Percentiles rank a stretch among this genome's conserved stretches.
Conservation (phyloP, 495 filamentous ascomycete species). For the Schizothecium vesticola region DNA sequence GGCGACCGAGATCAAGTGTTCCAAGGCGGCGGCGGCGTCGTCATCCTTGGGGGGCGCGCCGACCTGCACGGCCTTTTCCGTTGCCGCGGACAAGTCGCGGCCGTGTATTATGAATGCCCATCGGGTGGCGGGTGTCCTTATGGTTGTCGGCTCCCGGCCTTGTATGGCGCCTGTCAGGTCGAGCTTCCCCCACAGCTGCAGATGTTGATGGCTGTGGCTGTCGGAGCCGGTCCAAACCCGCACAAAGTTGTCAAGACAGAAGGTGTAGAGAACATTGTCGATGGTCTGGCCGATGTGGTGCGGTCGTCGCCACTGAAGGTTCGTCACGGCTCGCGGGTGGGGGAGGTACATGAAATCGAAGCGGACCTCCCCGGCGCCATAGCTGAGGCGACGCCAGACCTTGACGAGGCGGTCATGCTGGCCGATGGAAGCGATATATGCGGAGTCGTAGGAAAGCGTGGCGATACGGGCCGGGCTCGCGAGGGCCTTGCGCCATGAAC, state of each 20-base stretch:
- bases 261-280: constrained; percentile 89
- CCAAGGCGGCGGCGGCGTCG: constrained; percentile 64
- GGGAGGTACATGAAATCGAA: constrained; percentile 89
- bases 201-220: constrained; percentile 60
- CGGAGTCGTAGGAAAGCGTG: constrained; percentile 77
- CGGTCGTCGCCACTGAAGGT: constrained; percentile 78
- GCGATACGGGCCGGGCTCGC: constrained; percentile 72
- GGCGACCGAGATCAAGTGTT: constrained; percentile 82
- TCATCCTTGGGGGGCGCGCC: constrained; percentile 37
- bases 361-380: constrained; percentile 72
- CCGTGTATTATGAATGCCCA: constrained; percentile 84
- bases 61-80: constrained; percentile 66
- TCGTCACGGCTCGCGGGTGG: constrained; percentile 74
- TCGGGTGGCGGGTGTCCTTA: constrained; percentile 37
- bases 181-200: constrained; percentile 78
- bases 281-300: constrained; percentile 69
- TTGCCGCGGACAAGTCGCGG: constrained; percentile 70
- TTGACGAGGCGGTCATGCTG: constrained; percentile 79
- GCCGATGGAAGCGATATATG: constrained; percentile 77
- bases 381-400: constrained; percentile 86
- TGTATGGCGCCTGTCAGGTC: constrained; percentile 74
- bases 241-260: constrained; percentile 77
- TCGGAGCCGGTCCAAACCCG: constrained; percentile 81
- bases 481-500: constrained; percentile 67
- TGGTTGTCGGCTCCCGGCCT: constrained; percentile 40